A percentile compares a stretch with the other conserved stretches of the same genome.
Conservation (phyloP, 495 filamentous ascomycete species). For the Lichina pygmaea region DNA sequence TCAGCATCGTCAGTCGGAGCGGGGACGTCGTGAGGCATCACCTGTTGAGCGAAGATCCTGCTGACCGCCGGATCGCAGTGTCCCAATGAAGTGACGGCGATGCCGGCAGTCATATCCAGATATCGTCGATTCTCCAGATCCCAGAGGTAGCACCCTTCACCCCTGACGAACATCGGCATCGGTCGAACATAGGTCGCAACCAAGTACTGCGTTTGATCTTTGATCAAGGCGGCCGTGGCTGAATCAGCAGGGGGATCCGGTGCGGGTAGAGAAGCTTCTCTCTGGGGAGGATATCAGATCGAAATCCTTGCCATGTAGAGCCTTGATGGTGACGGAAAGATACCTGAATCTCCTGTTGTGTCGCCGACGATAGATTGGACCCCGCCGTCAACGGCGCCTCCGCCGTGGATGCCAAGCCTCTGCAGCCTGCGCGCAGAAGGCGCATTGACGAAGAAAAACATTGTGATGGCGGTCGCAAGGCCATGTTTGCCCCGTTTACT, state of each 20-base stretch:
- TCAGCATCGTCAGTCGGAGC: not conserved
- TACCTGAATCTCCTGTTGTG: constrained; percentile 2
- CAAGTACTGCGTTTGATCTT: constrained; percentile 58
- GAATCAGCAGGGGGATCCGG: constrained; percentile 62
- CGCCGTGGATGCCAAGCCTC: not conserved
- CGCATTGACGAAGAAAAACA: not conserved
- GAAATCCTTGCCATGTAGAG: not conserved
- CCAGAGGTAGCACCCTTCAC: constrained; percentile 64
- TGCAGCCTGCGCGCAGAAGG: no score
- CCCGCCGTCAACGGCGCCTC: not conserved
- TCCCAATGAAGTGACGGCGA: constrained; percentile 81
- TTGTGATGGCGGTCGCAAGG: not conserved
- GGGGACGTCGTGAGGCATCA: constrained; percentile 4
- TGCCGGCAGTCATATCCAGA: constrained; percentile 83
- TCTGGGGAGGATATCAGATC: constrained; percentile 12
- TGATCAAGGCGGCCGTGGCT: constrained; percentile 40
- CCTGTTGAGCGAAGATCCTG: constrained; percentile 49
- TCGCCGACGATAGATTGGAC: not conserved
- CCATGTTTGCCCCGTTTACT: not conserved
- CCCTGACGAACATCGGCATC: constrained; percentile 67
- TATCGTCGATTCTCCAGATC: constrained; percentile 75
- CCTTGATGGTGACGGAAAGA: not conserved
- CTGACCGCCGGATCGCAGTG: constrained; percentile 55
- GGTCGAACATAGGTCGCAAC: constrained; percentile 85
- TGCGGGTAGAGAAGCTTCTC: constrained; percentile 36